Base-by-base conservation (phyloP, 1,139 yeast species). In the Yamadazyma mexicana region DNA sequence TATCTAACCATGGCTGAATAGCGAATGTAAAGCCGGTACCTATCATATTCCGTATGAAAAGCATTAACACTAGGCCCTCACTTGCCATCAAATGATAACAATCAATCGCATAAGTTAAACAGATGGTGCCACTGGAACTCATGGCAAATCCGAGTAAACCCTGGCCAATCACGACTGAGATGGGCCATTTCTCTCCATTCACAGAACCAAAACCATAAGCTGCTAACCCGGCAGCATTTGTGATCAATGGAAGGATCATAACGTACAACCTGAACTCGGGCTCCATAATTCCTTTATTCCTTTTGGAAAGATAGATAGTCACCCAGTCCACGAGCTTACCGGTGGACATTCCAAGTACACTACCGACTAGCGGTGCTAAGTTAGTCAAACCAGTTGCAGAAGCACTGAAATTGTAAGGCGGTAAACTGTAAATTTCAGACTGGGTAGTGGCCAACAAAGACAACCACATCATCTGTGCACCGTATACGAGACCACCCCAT, bases 401-500 rank as follows among this genome's bases (percentile, higher is more conserved):
- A 4, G 72, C 58, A 24, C 62, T 50, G 46, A 69, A 71, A 46
- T 61, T 56, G 46, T 70, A 73, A 1, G 73, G 75, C 17, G 53
- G 44, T 11, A 52, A 57, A 16, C 64, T 46, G 43, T 62, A 72
- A 31, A 73, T 62, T 42, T 58, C 58, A 0, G 77, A 64, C 49
- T 73, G 78, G 2, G 80, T 73, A 25, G 72, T 68, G 3, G 66
- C 62, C 39, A 75, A 55, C 31, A 73, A 56, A 6, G 77, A 62
- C 30, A 75, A 58, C 79, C 80, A 75, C 75, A 72, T 71, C 65
- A 82, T 70, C 38, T 83, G 81, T 16, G 80, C 68, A 3, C 88
- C 89, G 51, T 82, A 81, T 15, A 77, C 61, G 40, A 79, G 56
- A 1, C 87, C 87, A 38, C 79, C 74, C 77, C 82, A 83, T 17